Conservation (phyloP, 2,329 filamentous ascomycete genomes). For the Leptographium wingfieldii region DNA sequence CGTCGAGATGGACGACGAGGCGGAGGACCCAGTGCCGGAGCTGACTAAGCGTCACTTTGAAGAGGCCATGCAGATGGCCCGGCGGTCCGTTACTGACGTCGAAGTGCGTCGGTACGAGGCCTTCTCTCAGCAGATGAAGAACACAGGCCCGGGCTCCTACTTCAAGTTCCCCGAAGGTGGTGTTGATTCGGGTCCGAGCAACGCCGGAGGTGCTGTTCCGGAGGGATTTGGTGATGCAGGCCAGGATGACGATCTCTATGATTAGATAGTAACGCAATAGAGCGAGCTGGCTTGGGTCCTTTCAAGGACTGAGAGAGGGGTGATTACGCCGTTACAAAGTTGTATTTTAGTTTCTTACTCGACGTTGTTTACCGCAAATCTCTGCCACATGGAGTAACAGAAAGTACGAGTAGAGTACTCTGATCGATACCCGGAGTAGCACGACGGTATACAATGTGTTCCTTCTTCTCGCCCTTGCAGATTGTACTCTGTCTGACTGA, state of each 20-base stretch:
- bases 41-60: slow-evolving; percentile 95
- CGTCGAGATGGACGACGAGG: slow-evolving; percentile 70
- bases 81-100: slow-evolving; percentile 87
- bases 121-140: slow-evolving; percentile 99
- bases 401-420: background rate
- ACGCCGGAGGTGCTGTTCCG: slow-evolving; percentile 19
- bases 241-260: slow-evolving; percentile 94
- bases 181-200: slow-evolving; percentile 53
- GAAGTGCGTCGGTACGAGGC: slow-evolving; percentile 98
- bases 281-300: background rate
- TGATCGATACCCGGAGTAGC: background rate
- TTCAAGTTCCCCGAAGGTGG: slow-evolving; percentile 89
- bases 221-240: slow-evolving; percentile 67
- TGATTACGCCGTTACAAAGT: background rate
- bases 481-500: background rate
- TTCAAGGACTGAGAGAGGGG: background rate
- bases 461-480: too few relatives aligned
- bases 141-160: slow-evolving; percentile 84
- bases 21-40: slow-evolving; percentile 87
- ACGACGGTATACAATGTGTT: background rate
- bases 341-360: slow-evolving; percentile 6
- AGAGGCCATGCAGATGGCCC: slow-evolving; percentile 93
- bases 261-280: slow-evolving; percentile 65
- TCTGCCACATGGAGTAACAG: background rate
- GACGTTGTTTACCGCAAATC: background rate